Percentiles rank a stretch among this genome's conserved stretches.
Conservation (phyloP, 768 basidiomycete species). For the Clavaria fumosa region DNA sequence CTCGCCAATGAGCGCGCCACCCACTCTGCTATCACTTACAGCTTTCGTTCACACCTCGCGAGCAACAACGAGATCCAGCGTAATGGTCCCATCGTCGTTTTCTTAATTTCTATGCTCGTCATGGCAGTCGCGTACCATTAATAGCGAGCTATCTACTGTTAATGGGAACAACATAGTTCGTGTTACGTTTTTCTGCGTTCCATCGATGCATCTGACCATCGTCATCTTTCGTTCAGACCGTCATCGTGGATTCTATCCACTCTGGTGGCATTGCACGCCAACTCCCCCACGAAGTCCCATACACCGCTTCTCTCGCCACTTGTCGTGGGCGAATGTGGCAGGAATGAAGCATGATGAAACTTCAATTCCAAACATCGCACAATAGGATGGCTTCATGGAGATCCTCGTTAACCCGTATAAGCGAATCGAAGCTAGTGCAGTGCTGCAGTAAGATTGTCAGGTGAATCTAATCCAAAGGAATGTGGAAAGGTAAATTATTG, state of each 20-base stretch:
- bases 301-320: too few species aligned
- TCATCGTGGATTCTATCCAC: conserved; percentile 2
- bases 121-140: conserved; percentile 4
- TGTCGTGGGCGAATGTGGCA: too few species aligned
- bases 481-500: too few species aligned
- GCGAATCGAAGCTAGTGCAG: too few species aligned
- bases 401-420: too few species aligned
- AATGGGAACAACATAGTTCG: conserved; percentile 1
- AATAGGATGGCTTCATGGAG: too few species aligned
- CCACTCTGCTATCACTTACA: conserved; percentile 1
- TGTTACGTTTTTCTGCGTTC: background rate
- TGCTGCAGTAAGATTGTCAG: too few species aligned
- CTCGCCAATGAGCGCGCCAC: conserved; percentile 6
- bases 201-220: background rate
- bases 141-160: background rate
- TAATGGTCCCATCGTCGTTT: conserved; percentile 5
- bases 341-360: too few species aligned
- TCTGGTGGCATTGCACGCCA: background rate
- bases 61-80: conserved; percentile 2
- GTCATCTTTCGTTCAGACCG: background rate
- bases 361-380: too few species aligned
- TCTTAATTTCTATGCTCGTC: conserved; percentile 7
- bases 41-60: conserved; percentile 4
- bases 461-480: too few species aligned
- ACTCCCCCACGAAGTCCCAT: background rate